These are phyloP conservation scores for Gelatoporia subvermispora DNA, from an alignment of 768 basidiomycete species.

Conservation along the genomic window DNA sequence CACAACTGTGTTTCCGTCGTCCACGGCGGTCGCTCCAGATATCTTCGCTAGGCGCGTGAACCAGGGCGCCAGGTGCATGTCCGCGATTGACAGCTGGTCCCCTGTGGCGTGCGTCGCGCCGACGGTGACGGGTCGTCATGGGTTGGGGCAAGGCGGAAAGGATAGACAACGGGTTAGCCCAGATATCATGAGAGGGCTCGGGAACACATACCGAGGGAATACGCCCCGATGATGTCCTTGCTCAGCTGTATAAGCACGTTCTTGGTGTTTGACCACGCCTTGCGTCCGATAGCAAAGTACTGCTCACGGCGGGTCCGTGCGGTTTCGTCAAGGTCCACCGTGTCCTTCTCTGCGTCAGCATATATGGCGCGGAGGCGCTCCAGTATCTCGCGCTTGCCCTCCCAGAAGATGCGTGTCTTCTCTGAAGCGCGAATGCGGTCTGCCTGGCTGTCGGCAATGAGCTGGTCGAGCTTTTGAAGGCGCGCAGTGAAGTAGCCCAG, in stretches of 20 bases:
- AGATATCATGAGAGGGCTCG: too few relatives aligned
- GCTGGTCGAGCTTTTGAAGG: conserved; percentile 40
- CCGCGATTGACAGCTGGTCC: conserved; percentile 78
- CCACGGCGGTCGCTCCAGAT: conserved; percentile 45
- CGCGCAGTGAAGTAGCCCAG: conserved; percentile 41
- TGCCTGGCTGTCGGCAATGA: conserved; percentile 45
- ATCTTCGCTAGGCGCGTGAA: conserved; percentile 54
- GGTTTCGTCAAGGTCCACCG: conserved; percentile 33
- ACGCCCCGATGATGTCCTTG: conserved; percentile 61
- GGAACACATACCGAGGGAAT: conserved; percentile 49
- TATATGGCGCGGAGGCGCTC: conserved; percentile 44
- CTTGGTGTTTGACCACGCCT: conserved; percentile 49
- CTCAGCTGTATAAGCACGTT: conserved; percentile 43
- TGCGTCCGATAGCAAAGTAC: conserved; percentile 46
- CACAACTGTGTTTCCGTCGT: conserved; percentile 48
- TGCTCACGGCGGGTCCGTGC: conserved; percentile 37
- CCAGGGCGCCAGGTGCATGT: conserved; percentile 80
- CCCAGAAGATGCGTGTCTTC: conserved; percentile 62
- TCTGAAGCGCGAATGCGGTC: conserved; percentile 49
- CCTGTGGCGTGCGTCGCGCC: too few relatives aligned
- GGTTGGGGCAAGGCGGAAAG: neutral
- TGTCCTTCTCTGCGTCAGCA: conserved; percentile 36
- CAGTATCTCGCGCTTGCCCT: conserved; percentile 43
- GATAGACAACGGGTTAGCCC: neutral
- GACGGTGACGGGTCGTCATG: too few relatives aligned